Evolutionary conservation across 345 rosid genomes (phyloP).

Genomic region (Rubroshorea leprosula): DNA sequence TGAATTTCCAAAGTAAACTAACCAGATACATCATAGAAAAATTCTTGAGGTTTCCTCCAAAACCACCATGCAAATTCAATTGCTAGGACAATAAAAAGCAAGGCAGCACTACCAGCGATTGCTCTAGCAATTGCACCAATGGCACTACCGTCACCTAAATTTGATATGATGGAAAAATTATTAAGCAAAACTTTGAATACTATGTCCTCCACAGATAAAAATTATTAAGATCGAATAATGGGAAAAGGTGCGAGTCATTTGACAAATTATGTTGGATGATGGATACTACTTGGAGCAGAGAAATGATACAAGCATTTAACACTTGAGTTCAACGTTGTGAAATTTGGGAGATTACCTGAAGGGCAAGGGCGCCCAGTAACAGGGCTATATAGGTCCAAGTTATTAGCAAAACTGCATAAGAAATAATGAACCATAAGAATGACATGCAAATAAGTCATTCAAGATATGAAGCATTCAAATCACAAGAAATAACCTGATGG

Average conservation of each 20-base stretch:
- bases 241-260: too few relatives aligned
- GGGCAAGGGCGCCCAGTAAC: slow-evolving; percentile 96
- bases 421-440: neutral
- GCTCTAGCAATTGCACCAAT: slow-evolving; percentile 99
- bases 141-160: slow-evolving; percentile 67
- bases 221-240: too few relatives aligned
- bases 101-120: slow-evolving; percentile 98
- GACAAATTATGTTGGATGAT: neutral
- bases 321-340: neutral
- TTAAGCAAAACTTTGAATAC: neutral
- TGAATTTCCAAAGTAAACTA: slow-evolving; percentile 17
- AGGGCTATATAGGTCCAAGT: slow-evolving; percentile 86
- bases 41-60: slow-evolving; percentile 82
- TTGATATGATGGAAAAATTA: slow-evolving; percentile 4
- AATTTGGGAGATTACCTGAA: slow-evolving; percentile 44
- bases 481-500: slow-evolving; percentile 66
- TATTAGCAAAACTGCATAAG: slow-evolving; percentile 89
- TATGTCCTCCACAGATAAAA: neutral
- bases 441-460: neutral
- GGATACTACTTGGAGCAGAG: neutral
- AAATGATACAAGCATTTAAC: neutral
- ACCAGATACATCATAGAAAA: slow-evolving; percentile 97
- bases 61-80: slow-evolving; percentile 97
- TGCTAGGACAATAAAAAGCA: slow-evolving; percentile 95
- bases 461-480: neutral